phyloP scores from a whole-genome alignment of 371 early-diverging fungal genomes.

The Mortierella sp. region DNA sequence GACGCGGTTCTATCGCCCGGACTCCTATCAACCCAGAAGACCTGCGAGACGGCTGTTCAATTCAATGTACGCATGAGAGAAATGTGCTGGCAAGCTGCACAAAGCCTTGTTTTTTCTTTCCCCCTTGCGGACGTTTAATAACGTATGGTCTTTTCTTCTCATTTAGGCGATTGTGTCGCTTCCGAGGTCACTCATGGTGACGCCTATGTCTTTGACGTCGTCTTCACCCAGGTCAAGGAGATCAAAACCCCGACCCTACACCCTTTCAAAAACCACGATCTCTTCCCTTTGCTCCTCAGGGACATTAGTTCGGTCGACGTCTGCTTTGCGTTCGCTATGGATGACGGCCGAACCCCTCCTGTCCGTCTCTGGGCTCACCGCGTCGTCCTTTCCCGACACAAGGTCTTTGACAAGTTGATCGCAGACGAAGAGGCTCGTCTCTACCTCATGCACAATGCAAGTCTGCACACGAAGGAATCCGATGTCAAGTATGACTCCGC shows the following conservation, averaged over 20 bases:
- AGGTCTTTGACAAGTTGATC: background rate
- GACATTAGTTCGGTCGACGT: slow-evolving; percentile 16
- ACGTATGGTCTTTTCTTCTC: too few species aligned
- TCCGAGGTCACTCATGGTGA: background rate
- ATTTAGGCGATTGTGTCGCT: background rate
- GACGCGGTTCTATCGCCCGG: too few species aligned
- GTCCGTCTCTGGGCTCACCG: background rate
- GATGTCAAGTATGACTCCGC: too few species aligned
- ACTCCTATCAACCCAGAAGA: too few species aligned
- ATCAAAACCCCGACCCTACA: background rate
- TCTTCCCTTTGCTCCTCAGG: slow-evolving; percentile 7
- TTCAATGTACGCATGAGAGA: too few species aligned
- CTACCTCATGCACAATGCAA: too few species aligned
- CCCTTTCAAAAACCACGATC: background rate
- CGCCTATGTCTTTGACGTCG: background rate
- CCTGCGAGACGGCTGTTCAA: too few species aligned
- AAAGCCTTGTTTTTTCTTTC: too few species aligned
- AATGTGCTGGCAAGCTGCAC: too few species aligned
- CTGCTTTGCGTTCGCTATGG: background rate
- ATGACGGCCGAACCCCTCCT: background rate
- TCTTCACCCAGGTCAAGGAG: background rate
- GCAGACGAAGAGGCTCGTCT: background rate
- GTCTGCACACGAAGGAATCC: too few species aligned
- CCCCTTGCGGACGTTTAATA: too few species aligned
- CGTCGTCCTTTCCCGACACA: background rate